Conservation (phyloP, 352 stramenopile species). For the Phytophthora kernoviae region DNA sequence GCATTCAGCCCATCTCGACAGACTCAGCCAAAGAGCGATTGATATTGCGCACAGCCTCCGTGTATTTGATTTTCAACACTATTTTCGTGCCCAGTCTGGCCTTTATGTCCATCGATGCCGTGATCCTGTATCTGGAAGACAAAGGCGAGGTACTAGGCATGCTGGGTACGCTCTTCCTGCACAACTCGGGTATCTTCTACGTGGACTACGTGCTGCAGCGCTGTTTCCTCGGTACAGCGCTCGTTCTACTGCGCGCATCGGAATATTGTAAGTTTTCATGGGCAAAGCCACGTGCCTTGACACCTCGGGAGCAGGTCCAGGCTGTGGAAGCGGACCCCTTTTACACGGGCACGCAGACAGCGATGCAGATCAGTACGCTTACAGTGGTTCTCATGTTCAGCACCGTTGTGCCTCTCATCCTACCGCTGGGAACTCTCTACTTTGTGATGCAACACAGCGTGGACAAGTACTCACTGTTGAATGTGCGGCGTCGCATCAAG, state of each 20-base stretch:
- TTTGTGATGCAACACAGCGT: conserved; percentile 85
- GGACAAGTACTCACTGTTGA: conserved; percentile 86
- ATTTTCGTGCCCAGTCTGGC: conserved; percentile 86
- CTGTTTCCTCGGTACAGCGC: conserved; percentile 78
- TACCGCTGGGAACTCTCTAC: conserved; percentile 82
- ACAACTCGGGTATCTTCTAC: conserved; percentile 91
- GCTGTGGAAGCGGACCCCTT: conserved; percentile 79
- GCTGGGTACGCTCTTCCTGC: conserved; percentile 82
- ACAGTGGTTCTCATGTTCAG: conserved; percentile 86
- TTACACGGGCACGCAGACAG: conserved; percentile 84
- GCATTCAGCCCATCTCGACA: conserved; percentile 84
- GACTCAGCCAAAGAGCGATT: conserved; percentile 86
- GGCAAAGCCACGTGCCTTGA: conserved; percentile 79
- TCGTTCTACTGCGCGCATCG: conserved; percentile 75
- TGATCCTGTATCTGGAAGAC: conserved; percentile 76
- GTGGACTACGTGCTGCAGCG: conserved; percentile 88
- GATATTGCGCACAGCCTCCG: conserved; percentile 76
- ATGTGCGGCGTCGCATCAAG: conserved; percentile 84
- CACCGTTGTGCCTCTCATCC: conserved; percentile 84
- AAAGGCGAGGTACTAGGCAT: conserved; percentile 82
- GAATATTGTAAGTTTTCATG: conserved; percentile 85
- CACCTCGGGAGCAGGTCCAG: conserved; percentile 68
- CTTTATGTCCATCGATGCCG: conserved; percentile 87
- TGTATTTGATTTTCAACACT: conserved; percentile 90
- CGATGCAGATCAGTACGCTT: conserved; percentile 85